Conservation (phyloP, 331 rosid species). For the Acacia pycnantha region DNA sequence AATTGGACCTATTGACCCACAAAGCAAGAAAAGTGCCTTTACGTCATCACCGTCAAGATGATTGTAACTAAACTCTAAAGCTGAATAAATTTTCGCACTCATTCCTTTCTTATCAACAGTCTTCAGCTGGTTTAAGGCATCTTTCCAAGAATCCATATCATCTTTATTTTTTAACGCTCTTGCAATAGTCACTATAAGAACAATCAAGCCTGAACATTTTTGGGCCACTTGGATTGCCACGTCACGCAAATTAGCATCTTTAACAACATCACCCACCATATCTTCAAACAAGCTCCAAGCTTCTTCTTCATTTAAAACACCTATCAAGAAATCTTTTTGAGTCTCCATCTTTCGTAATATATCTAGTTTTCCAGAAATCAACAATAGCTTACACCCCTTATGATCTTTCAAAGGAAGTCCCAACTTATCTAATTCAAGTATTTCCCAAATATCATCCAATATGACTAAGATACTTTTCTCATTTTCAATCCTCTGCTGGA, state of each 20-base stretch:
- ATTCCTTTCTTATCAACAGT: background rate
- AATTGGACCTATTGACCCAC: background rate
- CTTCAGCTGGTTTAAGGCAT: background rate
- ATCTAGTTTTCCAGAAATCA: background rate
- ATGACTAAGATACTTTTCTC: background rate
- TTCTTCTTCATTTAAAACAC: background rate
- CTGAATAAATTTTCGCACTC: background rate
- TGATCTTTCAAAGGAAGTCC: background rate
- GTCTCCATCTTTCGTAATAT: background rate
- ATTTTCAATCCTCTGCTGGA: background rate
- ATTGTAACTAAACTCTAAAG: background rate
- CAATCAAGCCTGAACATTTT: background rate
- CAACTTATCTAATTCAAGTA: background rate
- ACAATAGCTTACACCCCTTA: background rate
- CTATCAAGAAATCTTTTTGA: background rate
- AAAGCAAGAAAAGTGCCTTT: background rate
- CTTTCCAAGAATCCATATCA: background rate
- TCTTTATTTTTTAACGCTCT: background rate
- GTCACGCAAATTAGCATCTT: background rate
- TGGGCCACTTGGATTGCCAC: background rate
- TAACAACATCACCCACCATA: background rate
- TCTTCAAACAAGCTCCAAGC: slow-evolving; percentile 1
- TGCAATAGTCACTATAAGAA: background rate
- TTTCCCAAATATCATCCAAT: background rate
- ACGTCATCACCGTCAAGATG: background rate